These are phyloP conservation scores for Boletus reticulatus DNA, from an alignment of 768 basidiomycete genomes.

Conservation along the genomic window DNA sequence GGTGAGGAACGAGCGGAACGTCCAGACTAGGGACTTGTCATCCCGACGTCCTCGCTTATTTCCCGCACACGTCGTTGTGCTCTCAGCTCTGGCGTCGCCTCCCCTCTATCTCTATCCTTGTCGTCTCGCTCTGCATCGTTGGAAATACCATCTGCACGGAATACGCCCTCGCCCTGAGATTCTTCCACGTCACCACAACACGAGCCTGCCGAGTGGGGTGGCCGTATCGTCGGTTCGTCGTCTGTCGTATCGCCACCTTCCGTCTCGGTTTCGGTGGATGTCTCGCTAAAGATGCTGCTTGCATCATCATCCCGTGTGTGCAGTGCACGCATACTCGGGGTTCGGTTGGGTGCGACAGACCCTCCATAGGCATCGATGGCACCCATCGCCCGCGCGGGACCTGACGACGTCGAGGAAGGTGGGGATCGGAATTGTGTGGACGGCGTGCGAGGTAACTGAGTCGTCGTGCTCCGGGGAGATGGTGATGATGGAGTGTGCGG, in stretches of 20 bases:
- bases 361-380: constrained; percentile 54
- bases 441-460: constrained; percentile 19
- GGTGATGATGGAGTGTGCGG: constrained; percentile 25
- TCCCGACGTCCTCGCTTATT: constrained; percentile 32
- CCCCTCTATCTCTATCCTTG: constrained; percentile 28
- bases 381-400: constrained; percentile 50
- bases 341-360: constrained; percentile 33
- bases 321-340: constrained; percentile 25
- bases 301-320: constrained; percentile 30
- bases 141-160: constrained; percentile 14
- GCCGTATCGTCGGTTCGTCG: constrained; percentile 80
- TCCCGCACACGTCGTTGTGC: constrained; percentile 29
- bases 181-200: constrained; percentile 40
- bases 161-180: constrained; percentile 29
- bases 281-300: constrained; percentile 37
- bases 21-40: constrained; percentile 28
- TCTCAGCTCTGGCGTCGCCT: constrained; percentile 32
- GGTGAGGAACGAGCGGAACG: background rate
- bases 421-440: constrained; percentile 20
- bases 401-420: constrained; percentile 18
- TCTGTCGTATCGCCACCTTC: constrained; percentile 65
- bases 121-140: constrained; percentile 19
- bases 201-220: constrained; percentile 40
- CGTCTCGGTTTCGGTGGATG: constrained; percentile 47
- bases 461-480: constrained; percentile 19